Conservation (phyloP, 768 basidiomycete species). For the Podaxis sp. region DNA sequence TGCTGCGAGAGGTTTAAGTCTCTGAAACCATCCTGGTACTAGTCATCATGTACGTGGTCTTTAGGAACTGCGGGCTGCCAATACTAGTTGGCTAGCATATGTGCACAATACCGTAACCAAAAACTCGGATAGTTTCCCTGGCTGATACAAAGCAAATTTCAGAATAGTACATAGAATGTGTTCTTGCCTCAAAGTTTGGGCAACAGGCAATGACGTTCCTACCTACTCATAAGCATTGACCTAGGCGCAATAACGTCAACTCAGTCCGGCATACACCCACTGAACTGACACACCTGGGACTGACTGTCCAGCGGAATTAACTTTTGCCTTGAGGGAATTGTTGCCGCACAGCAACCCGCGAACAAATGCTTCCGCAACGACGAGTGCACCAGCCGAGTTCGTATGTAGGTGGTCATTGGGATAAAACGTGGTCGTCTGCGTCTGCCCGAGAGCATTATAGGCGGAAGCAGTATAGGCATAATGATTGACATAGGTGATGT, state of each 20-base stretch:
- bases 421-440: slow-evolving; percentile 35
- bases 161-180: not conserved
- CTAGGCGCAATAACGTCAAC: not conserved
- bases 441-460: slow-evolving; percentile 38
- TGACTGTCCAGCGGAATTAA: slow-evolving; percentile 34
- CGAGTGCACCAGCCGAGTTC: slow-evolving; percentile 38
- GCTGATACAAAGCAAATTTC: too few relatives aligned
- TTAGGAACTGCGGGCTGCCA: too few relatives aligned
- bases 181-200: too few relatives aligned
- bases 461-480: slow-evolving; percentile 42
- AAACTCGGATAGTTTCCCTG: too few relatives aligned
- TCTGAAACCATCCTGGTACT: too few relatives aligned
- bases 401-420: slow-evolving; percentile 50
- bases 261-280: not conserved
- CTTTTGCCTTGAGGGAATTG: slow-evolving; percentile 30
- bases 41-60: too few relatives aligned
- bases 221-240: not conserved
- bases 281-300: slow-evolving; percentile 30
- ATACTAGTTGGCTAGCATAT: too few relatives aligned
- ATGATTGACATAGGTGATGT: slow-evolving; percentile 44
- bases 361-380: slow-evolving; percentile 47
- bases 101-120: too few relatives aligned
- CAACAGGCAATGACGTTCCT: not conserved
- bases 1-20: too few relatives aligned
- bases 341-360: slow-evolving; percentile 39